Evolutionary conservation across 345 rosid genomes (phyloP).

Genomic region (Camelina sativa): DNA sequence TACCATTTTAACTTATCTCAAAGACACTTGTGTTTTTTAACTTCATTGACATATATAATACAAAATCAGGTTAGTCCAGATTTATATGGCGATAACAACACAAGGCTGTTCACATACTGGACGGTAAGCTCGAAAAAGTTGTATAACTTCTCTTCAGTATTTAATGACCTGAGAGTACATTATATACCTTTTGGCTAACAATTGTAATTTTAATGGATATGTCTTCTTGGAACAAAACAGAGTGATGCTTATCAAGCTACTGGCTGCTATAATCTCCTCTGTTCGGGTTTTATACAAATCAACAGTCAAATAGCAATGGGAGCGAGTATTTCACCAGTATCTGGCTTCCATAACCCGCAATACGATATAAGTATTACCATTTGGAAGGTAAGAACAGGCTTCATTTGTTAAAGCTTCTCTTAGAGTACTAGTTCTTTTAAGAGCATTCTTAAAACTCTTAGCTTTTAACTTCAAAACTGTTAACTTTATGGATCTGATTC

Average conservation of each 20-base stretch:
- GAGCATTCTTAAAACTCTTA: neutral
- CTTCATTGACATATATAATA: conserved; percentile 8
- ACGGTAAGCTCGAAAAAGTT: conserved; percentile 53
- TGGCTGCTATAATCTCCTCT: conserved; percentile 80
- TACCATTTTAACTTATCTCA: neutral
- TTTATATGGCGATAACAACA: conserved; percentile 73
- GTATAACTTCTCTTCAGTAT: neutral
- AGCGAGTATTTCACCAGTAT: conserved; percentile 74
- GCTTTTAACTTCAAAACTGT: neutral
- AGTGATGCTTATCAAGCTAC: conserved; percentile 83
- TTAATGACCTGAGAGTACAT: neutral
- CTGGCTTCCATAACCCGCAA: conserved; percentile 56
- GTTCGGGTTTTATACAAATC: conserved; percentile 77
- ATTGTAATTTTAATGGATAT: neutral
- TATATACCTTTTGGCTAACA: neutral
- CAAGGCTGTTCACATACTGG: conserved; percentile 82
- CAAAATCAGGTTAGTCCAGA: conserved; percentile 68
- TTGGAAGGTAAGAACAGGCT: conserved; percentile 60
- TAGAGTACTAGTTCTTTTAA: neutral
- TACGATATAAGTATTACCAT: conserved; percentile 71
- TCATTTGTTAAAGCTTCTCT: neutral
- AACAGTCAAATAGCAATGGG: conserved; percentile 83
- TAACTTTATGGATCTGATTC: neutral
- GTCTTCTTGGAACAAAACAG: conserved; percentile 39
- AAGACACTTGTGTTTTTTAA: neutral